A percentile compares a stretch with the other conserved stretches of the same genome.
phyloP scores from a whole-genome alignment of 176 grass and related monocot genomes.

The Carex myosuroides region DNA sequence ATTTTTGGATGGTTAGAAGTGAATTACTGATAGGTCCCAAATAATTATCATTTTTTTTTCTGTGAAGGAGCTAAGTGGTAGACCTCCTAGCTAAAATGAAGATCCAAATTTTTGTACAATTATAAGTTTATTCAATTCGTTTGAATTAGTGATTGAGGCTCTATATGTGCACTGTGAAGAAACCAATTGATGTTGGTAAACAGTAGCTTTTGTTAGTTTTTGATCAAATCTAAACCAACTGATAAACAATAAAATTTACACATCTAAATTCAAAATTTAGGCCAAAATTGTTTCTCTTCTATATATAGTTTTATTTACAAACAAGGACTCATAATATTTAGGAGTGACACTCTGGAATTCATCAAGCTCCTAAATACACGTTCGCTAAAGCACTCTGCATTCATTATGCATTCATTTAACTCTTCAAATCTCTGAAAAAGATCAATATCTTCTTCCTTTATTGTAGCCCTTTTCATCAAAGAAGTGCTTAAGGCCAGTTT shows the following conservation, averaged over 20 bases:
- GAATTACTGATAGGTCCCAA: neutral
- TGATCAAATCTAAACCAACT: neutral
- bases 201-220: neutral
- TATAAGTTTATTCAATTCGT: neutral
- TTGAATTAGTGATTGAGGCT: neutral
- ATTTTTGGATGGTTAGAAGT: neutral
- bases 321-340: conserved; percentile 1
- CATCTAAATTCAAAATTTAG: neutral
- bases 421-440: neutral
- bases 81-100: neutral
- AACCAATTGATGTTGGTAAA: neutral
- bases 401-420: neutral
- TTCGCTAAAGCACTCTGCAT: neutral
- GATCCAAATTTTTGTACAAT: neutral
- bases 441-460: neutral
- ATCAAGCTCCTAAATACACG: conserved; percentile 2
- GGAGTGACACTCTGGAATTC: neutral
- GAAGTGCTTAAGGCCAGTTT: neutral
- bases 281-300: neutral
- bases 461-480: neutral
- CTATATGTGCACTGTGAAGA: neutral
- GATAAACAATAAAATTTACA: neutral
- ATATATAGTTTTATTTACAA: conserved; percentile 9
- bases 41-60: neutral
- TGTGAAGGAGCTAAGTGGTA: neutral